Conservation (phyloP, 2,329 filamentous ascomycete species). For the Aspergillus pseudoviridinutans region DNA sequence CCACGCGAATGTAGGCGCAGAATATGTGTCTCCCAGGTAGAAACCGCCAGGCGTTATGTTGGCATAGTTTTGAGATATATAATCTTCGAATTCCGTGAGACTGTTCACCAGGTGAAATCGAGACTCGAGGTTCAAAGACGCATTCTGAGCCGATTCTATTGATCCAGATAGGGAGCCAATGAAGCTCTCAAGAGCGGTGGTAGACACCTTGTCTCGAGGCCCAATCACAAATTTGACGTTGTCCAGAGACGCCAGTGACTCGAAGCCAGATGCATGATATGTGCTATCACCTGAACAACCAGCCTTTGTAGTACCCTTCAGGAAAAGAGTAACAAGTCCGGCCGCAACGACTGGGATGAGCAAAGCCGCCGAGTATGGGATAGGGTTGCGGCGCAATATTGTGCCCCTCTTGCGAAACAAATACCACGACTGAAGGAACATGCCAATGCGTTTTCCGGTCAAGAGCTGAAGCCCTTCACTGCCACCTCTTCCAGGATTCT, state of each 20-base stretch:
- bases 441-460: slow-evolving; percentile 66
- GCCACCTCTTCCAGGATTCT: slow-evolving; percentile 9
- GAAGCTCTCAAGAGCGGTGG: slow-evolving; percentile 18
- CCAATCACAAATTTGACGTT: slow-evolving; percentile 36
- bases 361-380: slow-evolving; percentile 71
- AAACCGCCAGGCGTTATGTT: slow-evolving; percentile 75
- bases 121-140: slow-evolving; percentile 32
- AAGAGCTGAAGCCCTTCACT: slow-evolving; percentile 46
- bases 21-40: slow-evolving; percentile 63
- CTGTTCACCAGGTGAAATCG: slow-evolving; percentile 56
- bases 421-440: slow-evolving; percentile 66
- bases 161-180: slow-evolving; percentile 21
- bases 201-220: slow-evolving; percentile 28
- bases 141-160: slow-evolving; percentile 17
- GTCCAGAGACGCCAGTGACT: slow-evolving; percentile 26
- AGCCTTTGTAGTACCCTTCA: slow-evolving; percentile 54
- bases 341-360: slow-evolving; percentile 75
- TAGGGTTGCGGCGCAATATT: slow-evolving; percentile 72
- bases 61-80: slow-evolving; percentile 58
- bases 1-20: slow-evolving; percentile 66
- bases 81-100: slow-evolving; percentile 64
- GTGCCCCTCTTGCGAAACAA: slow-evolving; percentile 74
- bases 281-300: slow-evolving; percentile 47
- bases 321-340: slow-evolving; percentile 72
- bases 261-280: slow-evolving; percentile 18